Evolutionary conservation across 805 yeast genomes (phyloP).

Genomic region (Nakazawaea holstii): DNA sequence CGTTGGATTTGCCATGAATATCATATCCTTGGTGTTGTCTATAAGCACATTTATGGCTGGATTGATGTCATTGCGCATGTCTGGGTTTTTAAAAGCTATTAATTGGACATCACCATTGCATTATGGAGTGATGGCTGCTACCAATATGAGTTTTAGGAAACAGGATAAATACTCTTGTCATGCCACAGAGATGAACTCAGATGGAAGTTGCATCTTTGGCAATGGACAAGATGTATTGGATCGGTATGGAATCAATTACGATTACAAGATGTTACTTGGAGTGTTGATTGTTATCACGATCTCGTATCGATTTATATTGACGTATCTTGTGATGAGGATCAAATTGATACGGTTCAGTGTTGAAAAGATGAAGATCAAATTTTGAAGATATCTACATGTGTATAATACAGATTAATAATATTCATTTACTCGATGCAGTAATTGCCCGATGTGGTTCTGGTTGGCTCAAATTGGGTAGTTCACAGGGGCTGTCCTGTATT

Average conservation of each 20-base stretch:
- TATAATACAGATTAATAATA: neutral
- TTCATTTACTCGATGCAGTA: too few species aligned
- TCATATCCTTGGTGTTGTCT: conserved; percentile 60
- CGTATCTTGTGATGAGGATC: conserved; percentile 23
- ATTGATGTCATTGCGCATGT: conserved; percentile 73
- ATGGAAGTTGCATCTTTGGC: conserved; percentile 39
- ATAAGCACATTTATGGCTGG: conserved; percentile 84
- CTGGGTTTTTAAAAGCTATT: conserved; percentile 58
- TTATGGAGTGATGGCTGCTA: conserved; percentile 57
- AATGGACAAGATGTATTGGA: conserved; percentile 54
- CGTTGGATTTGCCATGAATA: conserved; percentile 75
- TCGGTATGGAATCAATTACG: conserved; percentile 38
- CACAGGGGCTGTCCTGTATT: too few species aligned
- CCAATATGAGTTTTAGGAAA: conserved; percentile 52
- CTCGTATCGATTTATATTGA: conserved; percentile 34
- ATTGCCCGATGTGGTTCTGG: too few species aligned
- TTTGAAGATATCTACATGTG: neutral
- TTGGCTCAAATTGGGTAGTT: too few species aligned
- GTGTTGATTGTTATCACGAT: conserved; percentile 33
- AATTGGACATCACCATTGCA: conserved; percentile 77
- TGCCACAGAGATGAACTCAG: conserved; percentile 17
- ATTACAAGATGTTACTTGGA: conserved; percentile 32
- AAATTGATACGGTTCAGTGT: conserved; percentile 19
- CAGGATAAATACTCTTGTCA: conserved; percentile 47
- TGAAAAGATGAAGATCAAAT: conserved; percentile 1